Base-by-base conservation (phyloP, 192 early-diverging fungal genomes). In the Linnemannia zychae region DNA sequence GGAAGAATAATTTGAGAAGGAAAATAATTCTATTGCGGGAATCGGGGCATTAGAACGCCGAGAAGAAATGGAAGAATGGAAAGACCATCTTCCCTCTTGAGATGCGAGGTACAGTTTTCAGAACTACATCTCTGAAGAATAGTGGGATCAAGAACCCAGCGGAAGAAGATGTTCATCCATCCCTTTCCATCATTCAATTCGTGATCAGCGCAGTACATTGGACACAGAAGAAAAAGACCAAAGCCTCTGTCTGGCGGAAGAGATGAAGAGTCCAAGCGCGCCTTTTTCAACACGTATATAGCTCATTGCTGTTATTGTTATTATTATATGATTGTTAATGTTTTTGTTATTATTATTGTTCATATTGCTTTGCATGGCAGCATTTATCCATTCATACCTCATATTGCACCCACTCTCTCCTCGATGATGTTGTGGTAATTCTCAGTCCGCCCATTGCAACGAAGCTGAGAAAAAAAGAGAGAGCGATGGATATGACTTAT, bases 381-480 rank as follows among this genome's bases (percentile, higher is more conserved):
- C 67, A 69, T 69, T 40, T 69, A 36, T 69, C 15, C 67, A 40
- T 69, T n/a, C 34, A n/a, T 40, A 44, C 4, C 9, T 69, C 67
- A 36, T 20, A 69, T 24, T 69, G 6, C 31, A 53, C 4, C 22
- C 52, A 20, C 7, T n/a, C 52, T 7, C 52, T 60, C 53, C 7
- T 33, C 57, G 31, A 15, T 63, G 22, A 31, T 63, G 57, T 12
- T 63, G 57, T 31, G 17, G 24, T 63, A 15, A 28, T 31, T 57
- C n/a, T n/a, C n/a, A n/a, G n/a, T n/a, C n/a, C n/a, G n/a, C n/a
- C n/a, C n/a, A n/a, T n/a, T n/a, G n/a, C 24, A 20, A 13, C 12
- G 24, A 1, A n/a, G 13, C 12, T 31, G 57, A 24, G 57, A 63
- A 63, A 49, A 49, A n/a, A 63, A 31, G 15, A 24, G 15, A 24